A percentile compares a stretch with the other conserved stretches of the same genome.
phyloP scores from a whole-genome alignment of 768 basidiomycete species.

The Pleurotus citrinopileatus region DNA sequence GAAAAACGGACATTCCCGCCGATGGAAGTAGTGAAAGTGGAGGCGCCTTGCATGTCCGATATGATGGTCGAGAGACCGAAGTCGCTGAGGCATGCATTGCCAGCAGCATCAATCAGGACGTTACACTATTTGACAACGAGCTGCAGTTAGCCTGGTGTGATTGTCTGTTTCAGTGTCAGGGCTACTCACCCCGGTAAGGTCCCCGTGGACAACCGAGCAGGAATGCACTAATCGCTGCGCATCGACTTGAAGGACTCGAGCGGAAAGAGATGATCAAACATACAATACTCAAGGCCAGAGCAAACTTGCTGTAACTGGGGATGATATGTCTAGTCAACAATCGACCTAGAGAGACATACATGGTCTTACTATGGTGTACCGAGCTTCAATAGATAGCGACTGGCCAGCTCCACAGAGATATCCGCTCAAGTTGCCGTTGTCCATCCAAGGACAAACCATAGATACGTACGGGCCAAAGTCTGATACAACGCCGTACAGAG shows the following conservation, averaged over 20 bases:
- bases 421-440: conserved; percentile 1
- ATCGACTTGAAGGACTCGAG: background rate
- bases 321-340: background rate
- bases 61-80: conserved; percentile 8
- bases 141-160: background rate
- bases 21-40: background rate
- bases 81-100: conserved; percentile 6
- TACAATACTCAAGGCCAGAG: background rate
- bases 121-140: background rate
- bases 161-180: background rate
- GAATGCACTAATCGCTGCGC: background rate
- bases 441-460: conserved; percentile 11
- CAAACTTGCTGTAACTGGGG: background rate
- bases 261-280: background rate
- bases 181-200: conserved; percentile 1
- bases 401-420: background rate
- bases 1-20: conserved; percentile 6
- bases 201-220: background rate
- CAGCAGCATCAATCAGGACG: background rate
- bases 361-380: background rate
- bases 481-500: conserved; percentile 1
- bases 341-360: background rate
- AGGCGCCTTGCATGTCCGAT: conserved; percentile 1
- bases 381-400: background rate
- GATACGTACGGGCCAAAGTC: conserved; percentile 6